Evolutionary conservation across 768 basidiomycete species (phyloP).

Genomic region (Panaeolus cyanescens): DNA sequence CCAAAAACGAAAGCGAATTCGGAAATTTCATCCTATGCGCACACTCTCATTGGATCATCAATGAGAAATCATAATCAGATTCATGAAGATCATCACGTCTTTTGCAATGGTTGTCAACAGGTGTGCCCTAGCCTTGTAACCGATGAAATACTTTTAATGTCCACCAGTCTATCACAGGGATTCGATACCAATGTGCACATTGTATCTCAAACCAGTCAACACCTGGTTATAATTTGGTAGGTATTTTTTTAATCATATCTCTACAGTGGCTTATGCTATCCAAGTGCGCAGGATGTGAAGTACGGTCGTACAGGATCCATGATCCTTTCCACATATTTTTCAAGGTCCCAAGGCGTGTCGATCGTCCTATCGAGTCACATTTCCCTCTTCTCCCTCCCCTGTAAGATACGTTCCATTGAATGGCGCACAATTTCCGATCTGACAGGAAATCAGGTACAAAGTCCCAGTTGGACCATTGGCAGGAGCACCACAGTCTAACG

Average conservation of each 20-base stretch:
- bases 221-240: constrained; percentile 71
- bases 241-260: constrained; percentile 20
- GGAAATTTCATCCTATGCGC: constrained; percentile 62
- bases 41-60: constrained; percentile 64
- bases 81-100: constrained; percentile 54
- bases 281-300: constrained; percentile 83
- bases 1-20: constrained; percentile 56
- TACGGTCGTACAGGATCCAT: constrained; percentile 74
- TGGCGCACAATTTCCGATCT: constrained; percentile 7
- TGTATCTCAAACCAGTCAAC: constrained; percentile 70
- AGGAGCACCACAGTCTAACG: constrained; percentile 32
- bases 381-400: constrained; percentile 68
- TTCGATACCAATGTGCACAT: constrained; percentile 87
- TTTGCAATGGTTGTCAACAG: constrained; percentile 62
- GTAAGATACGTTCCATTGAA: constrained; percentile 38
- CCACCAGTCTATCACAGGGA: constrained; percentile 68
- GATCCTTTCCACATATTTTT: constrained; percentile 87
- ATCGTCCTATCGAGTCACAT: constrained; percentile 51
- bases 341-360: constrained; percentile 81
- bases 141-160: neutral
- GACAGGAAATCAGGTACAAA: constrained; percentile 51
- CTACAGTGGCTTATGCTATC: constrained; percentile 1
- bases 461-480: constrained; percentile 58
- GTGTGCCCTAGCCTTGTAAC: constrained; percentile 34
- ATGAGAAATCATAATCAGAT: constrained; percentile 32